Base-by-base conservation (phyloP, 352 stramenopile genomes). In the Blastocystis sp. region DNA sequence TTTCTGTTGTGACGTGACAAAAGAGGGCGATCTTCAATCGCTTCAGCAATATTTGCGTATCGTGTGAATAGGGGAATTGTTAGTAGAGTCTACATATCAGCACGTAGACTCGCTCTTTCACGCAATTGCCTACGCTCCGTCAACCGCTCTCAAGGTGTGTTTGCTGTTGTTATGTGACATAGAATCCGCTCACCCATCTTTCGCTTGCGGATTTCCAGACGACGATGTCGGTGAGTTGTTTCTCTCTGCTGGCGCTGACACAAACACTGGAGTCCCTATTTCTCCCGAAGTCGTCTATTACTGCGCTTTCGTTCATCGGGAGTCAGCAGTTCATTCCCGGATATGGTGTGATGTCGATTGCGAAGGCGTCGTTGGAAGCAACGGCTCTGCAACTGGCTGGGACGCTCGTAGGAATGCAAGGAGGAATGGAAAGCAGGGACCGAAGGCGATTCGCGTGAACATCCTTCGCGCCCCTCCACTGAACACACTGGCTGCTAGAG, bases 301-400 rank as follows among this genome's bases (percentile, higher is more conserved):
- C 46, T 2, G 67, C 67, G 16, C 4, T 78, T 11, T 78, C 67
- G 27, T 78, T 78, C 21, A 48, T 78, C 16, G 67, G 67, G 16
- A 78, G 67, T 78, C 16, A 57, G 49, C 67, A 46, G 24, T 63
- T 56, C 24, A 36, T 78, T 24, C 42, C 38, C n/a, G 27, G 49
- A 7, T 78, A 78, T 40, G 67, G 67, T 21, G 42, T 78, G 4
- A 78, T 78, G 67, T 78, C 67, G 2, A 78, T 78, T 32, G 67
- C 67, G 27, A 78, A 78, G 36, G 67, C 67, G 29, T 42, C 67
- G 16, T 42, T 78, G 44, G 67, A 78, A 61, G 46, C 67, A n/a
- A 78, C 67, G n/a, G 67, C 67, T 0, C 40, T 63, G 7, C 67
- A 78, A 21, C 46, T 78, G 2, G 67, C 67, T 32, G 38, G 44